phyloP scores from a whole-genome alignment of 129 eudicot genomes.

The Kitagawia praeruptora region DNA sequence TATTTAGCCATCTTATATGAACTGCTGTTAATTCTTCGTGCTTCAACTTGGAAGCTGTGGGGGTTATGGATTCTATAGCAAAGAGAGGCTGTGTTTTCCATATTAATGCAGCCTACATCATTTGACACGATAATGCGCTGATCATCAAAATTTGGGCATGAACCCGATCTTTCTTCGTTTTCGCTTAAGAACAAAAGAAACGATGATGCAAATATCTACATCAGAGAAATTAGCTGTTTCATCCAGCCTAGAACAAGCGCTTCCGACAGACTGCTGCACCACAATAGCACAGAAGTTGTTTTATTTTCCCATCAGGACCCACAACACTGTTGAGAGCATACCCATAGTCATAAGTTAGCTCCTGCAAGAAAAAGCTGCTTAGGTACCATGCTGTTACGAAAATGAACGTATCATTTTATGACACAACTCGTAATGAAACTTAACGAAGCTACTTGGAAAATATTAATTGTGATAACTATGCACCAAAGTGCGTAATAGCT shows the following conservation, averaged over 20 bases:
- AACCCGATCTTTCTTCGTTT: neutral
- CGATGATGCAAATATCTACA: neutral
- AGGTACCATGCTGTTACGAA: neutral
- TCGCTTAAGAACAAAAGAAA: neutral
- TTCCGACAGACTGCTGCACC: conserved; percentile 73
- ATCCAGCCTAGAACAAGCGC: conserved; percentile 43
- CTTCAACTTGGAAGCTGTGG: too few species aligned
- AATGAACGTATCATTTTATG: neutral
- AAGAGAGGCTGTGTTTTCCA: neutral
- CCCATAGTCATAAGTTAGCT: conserved; percentile 74
- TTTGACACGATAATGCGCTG: neutral
- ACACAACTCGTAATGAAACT: neutral
- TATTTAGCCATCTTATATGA: neutral
- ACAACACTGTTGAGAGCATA: conserved; percentile 65
- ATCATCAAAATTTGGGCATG: neutral
- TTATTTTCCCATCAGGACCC: conserved; percentile 64
- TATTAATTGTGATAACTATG: neutral
- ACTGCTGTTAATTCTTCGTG: neutral
- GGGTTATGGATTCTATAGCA: neutral
- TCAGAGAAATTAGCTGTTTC: neutral
- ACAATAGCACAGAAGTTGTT: conserved; percentile 57
- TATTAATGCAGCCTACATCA: neutral
- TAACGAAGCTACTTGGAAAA: neutral
- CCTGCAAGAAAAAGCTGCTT: conserved; percentile 29
- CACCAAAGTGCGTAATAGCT: neutral